Evolutionary conservation across 2,329 filamentous ascomycete genomes (phyloP).

Genomic region (Fusarium cicatricum): DNA sequence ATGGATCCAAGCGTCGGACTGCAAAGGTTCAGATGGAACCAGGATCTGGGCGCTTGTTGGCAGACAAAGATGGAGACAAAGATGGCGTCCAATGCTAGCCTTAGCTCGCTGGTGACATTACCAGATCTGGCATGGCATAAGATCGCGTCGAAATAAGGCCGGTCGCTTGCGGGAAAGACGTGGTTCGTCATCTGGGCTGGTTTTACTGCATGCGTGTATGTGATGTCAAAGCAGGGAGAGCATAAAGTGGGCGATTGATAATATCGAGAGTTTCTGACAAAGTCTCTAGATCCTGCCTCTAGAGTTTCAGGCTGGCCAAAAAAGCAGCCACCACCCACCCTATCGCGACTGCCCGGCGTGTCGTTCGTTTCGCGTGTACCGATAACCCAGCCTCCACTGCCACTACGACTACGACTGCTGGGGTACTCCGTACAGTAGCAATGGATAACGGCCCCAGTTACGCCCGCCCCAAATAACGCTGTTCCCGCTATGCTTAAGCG

Average conservation of each 20-base stretch:
- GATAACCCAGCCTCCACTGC: background rate
- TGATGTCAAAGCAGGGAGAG: background rate
- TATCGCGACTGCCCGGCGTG: conserved; percentile 33
- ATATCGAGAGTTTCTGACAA: conserved; percentile 24
- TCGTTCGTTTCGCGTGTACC: conserved; percentile 21
- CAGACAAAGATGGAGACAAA: too few relatives aligned
- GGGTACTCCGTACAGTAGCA: too few relatives aligned
- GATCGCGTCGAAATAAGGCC: conserved; percentile 12
- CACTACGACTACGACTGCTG: too few relatives aligned
- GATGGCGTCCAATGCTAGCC: conserved; percentile 9
- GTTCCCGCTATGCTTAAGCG: conserved; percentile 42
- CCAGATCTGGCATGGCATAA: conserved; percentile 3
- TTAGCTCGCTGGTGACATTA: conserved; percentile 8
- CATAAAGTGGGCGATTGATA: background rate
- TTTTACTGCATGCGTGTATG: conserved; percentile 17
- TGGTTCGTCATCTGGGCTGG: conserved; percentile 9
- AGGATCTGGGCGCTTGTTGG: conserved; percentile 18
- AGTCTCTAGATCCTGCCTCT: conserved; percentile 33
- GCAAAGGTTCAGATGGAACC: conserved; percentile 28
- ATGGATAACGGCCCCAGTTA: conserved; percentile 22
- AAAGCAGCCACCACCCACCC: conserved; percentile 25
- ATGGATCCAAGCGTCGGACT: conserved; percentile 21
- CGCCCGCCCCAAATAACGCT: conserved; percentile 39
- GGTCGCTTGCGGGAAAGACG: conserved; percentile 7
- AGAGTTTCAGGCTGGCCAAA: conserved; percentile 42